phyloP scores from a whole-genome alignment of 1,284 basidiomycete species.

The Naganishia sp. region DNA sequence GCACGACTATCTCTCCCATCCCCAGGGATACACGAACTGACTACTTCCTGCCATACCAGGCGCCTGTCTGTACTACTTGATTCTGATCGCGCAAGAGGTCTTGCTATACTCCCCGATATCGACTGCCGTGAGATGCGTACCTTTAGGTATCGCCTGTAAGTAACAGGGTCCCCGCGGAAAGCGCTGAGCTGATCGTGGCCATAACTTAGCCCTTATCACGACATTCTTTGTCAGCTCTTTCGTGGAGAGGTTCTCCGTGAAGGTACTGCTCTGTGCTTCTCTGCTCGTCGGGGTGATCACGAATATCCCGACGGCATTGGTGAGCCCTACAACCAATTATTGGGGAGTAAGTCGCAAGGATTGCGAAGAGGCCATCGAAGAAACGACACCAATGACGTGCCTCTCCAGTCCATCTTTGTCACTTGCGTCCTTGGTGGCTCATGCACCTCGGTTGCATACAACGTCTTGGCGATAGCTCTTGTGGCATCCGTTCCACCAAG shows the following conservation, averaged over 20 bases:
- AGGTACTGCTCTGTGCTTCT: neutral
- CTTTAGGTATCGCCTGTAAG: neutral
- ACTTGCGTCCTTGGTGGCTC: neutral
- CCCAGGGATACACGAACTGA: too few species aligned
- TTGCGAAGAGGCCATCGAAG: neutral
- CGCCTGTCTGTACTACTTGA: conserved; percentile 1
- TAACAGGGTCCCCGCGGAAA: neutral
- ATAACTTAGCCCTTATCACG: neutral
- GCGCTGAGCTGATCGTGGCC: too few species aligned
- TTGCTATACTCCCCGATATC: neutral
- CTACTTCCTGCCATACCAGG: neutral
- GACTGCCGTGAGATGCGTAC: neutral
- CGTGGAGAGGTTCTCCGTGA: conserved; percentile 16
- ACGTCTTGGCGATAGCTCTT: neutral
- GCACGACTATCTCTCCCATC: too few species aligned
- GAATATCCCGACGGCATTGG: conserved; percentile 12
- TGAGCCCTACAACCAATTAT: conserved; percentile 4
- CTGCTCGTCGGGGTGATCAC: neutral
- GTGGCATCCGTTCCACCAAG: neutral
- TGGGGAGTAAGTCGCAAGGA: conserved; percentile 6
- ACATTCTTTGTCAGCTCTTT: conserved; percentile 15
- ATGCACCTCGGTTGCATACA: neutral
- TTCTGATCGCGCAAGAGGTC: neutral
- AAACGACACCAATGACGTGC: neutral
- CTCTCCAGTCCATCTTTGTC: neutral